Percentiles rank a stretch among this genome's conserved stretches.
phyloP scores from a whole-genome alignment of 345 rosid species.

The Citrus mangshanensis region DNA sequence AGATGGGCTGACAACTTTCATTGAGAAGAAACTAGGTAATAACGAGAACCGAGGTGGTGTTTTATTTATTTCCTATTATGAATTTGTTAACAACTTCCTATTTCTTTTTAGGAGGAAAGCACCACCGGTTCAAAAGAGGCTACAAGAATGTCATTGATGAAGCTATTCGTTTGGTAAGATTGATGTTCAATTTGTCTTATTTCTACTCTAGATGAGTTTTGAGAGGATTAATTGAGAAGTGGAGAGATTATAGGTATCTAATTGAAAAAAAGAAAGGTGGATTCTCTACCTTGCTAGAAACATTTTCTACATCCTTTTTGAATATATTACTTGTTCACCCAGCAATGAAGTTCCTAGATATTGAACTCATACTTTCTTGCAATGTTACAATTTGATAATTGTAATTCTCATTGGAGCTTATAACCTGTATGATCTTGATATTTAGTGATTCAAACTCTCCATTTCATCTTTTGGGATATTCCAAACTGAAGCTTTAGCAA shows the following conservation, averaged over 20 bases:
- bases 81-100: slow-evolving; percentile 10
- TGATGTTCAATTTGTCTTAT: not conserved
- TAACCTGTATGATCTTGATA: not conserved
- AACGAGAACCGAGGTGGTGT: slow-evolving; percentile 12
- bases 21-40: slow-evolving; percentile 91
- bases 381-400: not conserved
- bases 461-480: not conserved
- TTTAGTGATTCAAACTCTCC: not conserved
- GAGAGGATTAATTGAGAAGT: not conserved
- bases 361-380: not conserved
- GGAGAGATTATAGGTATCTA: not conserved
- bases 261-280: not conserved
- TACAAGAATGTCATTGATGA: slow-evolving; percentile 97
- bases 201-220: not conserved
- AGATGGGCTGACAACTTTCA: slow-evolving; percentile 84
- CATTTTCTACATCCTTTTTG: not conserved
- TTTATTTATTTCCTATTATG: slow-evolving; percentile 1
- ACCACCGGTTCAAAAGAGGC: slow-evolving; percentile 94
- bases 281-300: not conserved
- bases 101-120: slow-evolving; percentile 73
- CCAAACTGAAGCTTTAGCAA: slow-evolving; percentile 10
- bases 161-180: slow-evolving; percentile 84
- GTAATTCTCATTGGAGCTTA: not conserved
- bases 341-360: not conserved
- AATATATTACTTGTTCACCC: not conserved